Evolutionary conservation across 192 early-diverging fungal genomes (phyloP).

Genomic region (Backusella sp.): DNA sequence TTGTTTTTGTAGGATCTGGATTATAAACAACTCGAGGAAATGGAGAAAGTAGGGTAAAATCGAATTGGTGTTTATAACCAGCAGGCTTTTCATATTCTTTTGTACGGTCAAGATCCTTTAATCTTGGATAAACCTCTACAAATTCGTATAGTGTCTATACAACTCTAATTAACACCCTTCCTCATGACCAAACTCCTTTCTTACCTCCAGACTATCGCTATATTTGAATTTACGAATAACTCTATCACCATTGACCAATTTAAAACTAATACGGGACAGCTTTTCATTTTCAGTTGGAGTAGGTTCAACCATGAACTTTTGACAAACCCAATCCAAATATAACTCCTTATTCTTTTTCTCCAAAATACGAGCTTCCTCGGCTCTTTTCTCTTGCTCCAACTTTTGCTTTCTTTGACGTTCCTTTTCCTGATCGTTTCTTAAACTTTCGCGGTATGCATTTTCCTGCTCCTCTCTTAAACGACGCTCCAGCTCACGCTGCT

Average conservation of each 20-base stretch:
- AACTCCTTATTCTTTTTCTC: constrained; percentile 51
- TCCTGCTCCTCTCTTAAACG: constrained; percentile 84
- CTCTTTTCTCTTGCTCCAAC: background rate
- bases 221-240: constrained; percentile 66
- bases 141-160: constrained; percentile 66
- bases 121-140: constrained; percentile 61
- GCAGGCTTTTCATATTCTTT: constrained; percentile 39
- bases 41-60: constrained; percentile 80
- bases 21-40: constrained; percentile 73
- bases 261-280: constrained; percentile 69
- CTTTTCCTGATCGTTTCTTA: constrained; percentile 84
- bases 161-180: background rate
- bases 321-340: constrained; percentile 49
- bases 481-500: constrained; percentile 67
- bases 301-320: background rate
- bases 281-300: constrained; percentile 18
- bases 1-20: constrained; percentile 34
- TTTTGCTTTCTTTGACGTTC: constrained; percentile 15
- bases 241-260: constrained; percentile 72
- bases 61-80: constrained; percentile 56
- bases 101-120: background rate
- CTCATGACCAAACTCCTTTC: background rate
- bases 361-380: constrained; percentile 25
- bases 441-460: constrained; percentile 79
- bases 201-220: constrained; percentile 60